Percentiles rank a stretch among this genome's conserved stretches.
Evolutionary conservation across 371 early-diverging fungal genomes (phyloP).

Genomic region (Edhazardia aedis): DNA sequence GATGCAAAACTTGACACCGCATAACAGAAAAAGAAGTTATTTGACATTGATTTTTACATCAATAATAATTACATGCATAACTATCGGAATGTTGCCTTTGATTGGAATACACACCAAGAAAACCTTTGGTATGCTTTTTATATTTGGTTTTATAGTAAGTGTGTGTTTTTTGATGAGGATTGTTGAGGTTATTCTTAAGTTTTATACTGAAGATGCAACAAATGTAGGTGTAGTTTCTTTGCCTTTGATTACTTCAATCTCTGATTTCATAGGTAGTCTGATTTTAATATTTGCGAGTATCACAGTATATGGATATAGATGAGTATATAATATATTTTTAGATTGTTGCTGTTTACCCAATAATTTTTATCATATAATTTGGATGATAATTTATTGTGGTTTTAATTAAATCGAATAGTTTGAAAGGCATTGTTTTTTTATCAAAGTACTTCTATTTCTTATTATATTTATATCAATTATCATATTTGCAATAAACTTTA

Average conservation of each 20-base stretch:
- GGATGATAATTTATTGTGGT: no score
- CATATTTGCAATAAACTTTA: no score
- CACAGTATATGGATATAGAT: no score
- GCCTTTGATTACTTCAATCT: constrained; percentile 23
- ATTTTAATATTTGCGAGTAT: constrained; percentile 1
- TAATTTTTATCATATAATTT: no score
- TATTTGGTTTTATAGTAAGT: constrained; percentile 11
- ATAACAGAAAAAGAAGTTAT: constrained; percentile 4
- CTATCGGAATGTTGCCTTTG: constrained; percentile 1
- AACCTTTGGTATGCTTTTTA: constrained; percentile 17
- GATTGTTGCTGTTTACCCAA: no score
- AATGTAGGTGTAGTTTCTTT: constrained; percentile 18
- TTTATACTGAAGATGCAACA: background rate
- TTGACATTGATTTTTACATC: constrained; percentile 15
- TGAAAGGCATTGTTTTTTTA: no score
- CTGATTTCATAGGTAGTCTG: constrained; percentile 19
- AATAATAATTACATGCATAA: constrained; percentile 6
- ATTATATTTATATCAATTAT: no score
- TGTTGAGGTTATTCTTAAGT: constrained; percentile 7
- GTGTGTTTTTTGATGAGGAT: constrained; percentile 15
- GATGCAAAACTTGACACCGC: constrained; percentile 3
- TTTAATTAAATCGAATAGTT: no score
- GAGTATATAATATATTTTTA: no score
- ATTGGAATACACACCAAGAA: background rate
- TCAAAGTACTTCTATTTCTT: no score